Evolutionary conservation across 1,139 yeast genomes (phyloP).

Genomic region (Candida neerlandica): DNA sequence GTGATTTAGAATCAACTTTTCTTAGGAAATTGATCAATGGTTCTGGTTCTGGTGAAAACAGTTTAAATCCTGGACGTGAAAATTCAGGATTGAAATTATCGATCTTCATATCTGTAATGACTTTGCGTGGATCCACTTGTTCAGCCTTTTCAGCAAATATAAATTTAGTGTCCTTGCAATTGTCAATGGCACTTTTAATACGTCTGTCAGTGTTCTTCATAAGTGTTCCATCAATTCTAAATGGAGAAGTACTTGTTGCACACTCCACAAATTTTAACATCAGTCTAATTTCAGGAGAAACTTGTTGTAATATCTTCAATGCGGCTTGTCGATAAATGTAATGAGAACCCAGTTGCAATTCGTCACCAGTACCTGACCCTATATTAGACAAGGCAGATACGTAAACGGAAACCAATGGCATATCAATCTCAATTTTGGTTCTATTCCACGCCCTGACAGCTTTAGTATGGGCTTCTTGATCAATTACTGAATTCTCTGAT

Average conservation of each 20-base stretch:
- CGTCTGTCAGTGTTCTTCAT: conserved; percentile 19
- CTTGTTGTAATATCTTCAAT: conserved; percentile 10
- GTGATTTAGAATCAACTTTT: conserved; percentile 8
- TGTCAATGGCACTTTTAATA: conserved; percentile 13
- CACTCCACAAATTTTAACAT: conserved; percentile 21
- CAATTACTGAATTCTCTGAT: background rate
- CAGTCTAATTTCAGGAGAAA: conserved; percentile 31
- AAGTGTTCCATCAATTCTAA: conserved; percentile 6
- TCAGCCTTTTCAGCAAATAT: conserved; percentile 5
- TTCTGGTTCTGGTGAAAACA: conserved; percentile 13
- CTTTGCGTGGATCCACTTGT: conserved; percentile 19
- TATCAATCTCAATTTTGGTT: conserved; percentile 12
- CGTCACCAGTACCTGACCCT: conserved; percentile 30
- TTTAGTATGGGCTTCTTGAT: background rate
- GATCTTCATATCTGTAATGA: conserved; percentile 14
- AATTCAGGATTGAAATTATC: conserved; percentile 31
- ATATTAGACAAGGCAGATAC: conserved; percentile 35
- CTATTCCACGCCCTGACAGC: conserved; percentile 5
- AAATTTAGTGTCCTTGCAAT: background rate
- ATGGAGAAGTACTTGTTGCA: conserved; percentile 8
- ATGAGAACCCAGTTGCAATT: conserved; percentile 28
- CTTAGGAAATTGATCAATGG: conserved; percentile 38
- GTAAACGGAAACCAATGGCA: conserved; percentile 29
- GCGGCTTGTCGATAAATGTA: conserved; percentile 28
- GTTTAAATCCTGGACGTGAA: conserved; percentile 28